Conservation (phyloP, 1,139 yeast species). For the Geotrichum restrictum region DNA sequence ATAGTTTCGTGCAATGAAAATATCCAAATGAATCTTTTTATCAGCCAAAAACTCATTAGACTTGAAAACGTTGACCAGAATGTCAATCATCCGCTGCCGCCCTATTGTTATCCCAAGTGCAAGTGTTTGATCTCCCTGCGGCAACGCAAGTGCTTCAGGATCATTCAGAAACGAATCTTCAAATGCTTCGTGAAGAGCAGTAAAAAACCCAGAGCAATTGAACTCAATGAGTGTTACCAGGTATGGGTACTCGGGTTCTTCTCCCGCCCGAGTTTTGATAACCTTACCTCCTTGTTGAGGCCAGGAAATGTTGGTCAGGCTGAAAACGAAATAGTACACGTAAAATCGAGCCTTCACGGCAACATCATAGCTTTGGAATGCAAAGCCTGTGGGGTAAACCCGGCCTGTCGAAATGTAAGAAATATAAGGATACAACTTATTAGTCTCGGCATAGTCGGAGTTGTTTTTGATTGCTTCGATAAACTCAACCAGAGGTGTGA, state of each 20-base stretch:
- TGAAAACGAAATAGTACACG: slow-evolving; percentile 55
- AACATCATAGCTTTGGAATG: slow-evolving; percentile 22
- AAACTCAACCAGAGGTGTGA: slow-evolving; percentile 61
- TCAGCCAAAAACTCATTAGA: slow-evolving; percentile 33
- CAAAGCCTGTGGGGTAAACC: slow-evolving; percentile 64
- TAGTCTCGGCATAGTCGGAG: slow-evolving; percentile 19
- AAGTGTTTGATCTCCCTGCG: slow-evolving; percentile 8
- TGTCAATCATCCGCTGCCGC: slow-evolving; percentile 65
- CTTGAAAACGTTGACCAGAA: slow-evolving; percentile 48
- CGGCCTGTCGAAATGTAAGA: slow-evolving; percentile 67
- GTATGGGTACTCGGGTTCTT: slow-evolving; percentile 45
- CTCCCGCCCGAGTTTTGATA: slow-evolving; percentile 15
- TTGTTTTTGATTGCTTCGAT: slow-evolving; percentile 39
- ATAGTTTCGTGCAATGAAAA: slow-evolving; percentile 69
- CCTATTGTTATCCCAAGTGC: slow-evolving; percentile 37
- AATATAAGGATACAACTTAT: slow-evolving; percentile 51
- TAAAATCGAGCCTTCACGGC: slow-evolving; percentile 43
- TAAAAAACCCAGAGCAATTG: slow-evolving; percentile 55
- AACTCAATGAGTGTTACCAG: slow-evolving; percentile 47
- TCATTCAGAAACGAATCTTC: slow-evolving; percentile 64
- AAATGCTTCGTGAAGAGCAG: slow-evolving; percentile 69
- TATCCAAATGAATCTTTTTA: slow-evolving; percentile 45
- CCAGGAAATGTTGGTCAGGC: slow-evolving; percentile 48
- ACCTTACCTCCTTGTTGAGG: slow-evolving; percentile 38
- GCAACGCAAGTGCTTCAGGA: slow-evolving; percentile 17